Evolutionary conservation across 2,329 filamentous ascomycete species (phyloP), one percentile per base, ranked within the genome.

Genomic region (Diaporthe ilicicola): DNA sequence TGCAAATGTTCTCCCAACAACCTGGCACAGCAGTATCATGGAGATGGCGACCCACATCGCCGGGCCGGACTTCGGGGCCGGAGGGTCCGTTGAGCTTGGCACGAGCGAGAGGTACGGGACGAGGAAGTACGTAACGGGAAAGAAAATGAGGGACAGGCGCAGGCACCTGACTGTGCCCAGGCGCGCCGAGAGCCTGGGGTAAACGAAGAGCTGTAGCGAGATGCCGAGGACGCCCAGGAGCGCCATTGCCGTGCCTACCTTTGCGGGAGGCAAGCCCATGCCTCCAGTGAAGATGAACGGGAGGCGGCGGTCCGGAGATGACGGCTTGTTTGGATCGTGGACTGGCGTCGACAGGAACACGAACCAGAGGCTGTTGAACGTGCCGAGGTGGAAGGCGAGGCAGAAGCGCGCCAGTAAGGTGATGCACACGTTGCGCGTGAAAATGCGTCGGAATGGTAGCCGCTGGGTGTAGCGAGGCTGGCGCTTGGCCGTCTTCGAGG

Each of bases 181-280:
- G 2, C 87, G 87, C 2, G 85, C 83, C 56, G 93, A 93, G 22
- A 94, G 82, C 37, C 82, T 81, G 1, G 93, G 93, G 77, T 95
- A 95, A 12, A 94, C 81, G 62, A 92, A 83, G 13, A 94, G 86
- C 78, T 94, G 92, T 55, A 96, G 84, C 0, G 85, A 82, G 46
- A 96, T 91, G n/a, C 94, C 94, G 53, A 95, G 90, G 61, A 89
- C 81, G 10, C 93, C 94, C 19, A 96, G 87, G 65, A 93, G 90
- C 2, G 93, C 90, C 83, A 95, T 94, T 5, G 92, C 92, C 53
- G 93, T 82, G n/a, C 93, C 93, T 39, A 96, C 92, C 2, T 89
- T 87, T 1, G 88, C 86, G 0, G 93, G 90, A 0, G 89, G 88
- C 66, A 96, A 86, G n/a, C 92, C 92, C 0, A 96, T 84, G 2